Evolutionary conservation across 495 filamentous ascomycete species (phyloP).

Genomic region (Aspergillus bridgeri): DNA sequence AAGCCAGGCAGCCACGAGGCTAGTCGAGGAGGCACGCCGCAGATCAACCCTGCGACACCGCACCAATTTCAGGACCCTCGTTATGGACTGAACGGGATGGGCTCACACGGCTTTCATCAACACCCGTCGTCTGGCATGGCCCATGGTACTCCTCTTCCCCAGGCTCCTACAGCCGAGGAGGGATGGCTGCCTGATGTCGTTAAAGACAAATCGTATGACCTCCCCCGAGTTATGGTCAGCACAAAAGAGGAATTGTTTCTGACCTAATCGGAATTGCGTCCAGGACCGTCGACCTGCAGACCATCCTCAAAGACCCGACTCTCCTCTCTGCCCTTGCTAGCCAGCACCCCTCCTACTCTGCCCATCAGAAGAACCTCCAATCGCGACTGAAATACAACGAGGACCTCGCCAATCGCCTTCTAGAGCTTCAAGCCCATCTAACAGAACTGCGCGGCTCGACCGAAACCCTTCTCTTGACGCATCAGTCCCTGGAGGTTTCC

Average conservation of each 20-base stretch:
- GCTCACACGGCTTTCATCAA: conserved; percentile 13
- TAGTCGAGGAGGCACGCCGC: conserved; percentile 63
- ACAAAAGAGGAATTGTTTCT: not conserved
- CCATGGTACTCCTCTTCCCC: conserved; percentile 21
- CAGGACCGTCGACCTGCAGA: conserved; percentile 59
- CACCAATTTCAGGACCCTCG: conserved; percentile 27
- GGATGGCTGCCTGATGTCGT: conserved; percentile 68
- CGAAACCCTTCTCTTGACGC: conserved; percentile 75
- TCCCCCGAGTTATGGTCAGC: not conserved
- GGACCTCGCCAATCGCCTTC: conserved; percentile 61
- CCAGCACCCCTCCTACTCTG: conserved; percentile 56
- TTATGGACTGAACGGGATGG: conserved; percentile 19
- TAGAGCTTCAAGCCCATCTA: conserved; percentile 61
- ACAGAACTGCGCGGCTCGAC: conserved; percentile 59
- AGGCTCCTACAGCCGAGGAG: conserved; percentile 41
- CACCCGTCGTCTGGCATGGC: conserved; percentile 16
- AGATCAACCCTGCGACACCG: conserved; percentile 31
- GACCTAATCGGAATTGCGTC: not conserved
- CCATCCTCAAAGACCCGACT: conserved; percentile 56
- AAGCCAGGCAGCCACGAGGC: conserved; percentile 68
- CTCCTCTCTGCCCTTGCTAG: conserved; percentile 62
- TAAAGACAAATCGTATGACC: conserved; percentile 68
- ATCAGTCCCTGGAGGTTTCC: conserved; percentile 82
- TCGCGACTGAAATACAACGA: conserved; percentile 58
- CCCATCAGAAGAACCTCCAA: conserved; percentile 51